Evolutionary conservation across 2,329 filamentous ascomycete species (phyloP), one percentile per base, ranked within the genome.

Genomic region (Neophaeococcomyces aloes): DNA sequence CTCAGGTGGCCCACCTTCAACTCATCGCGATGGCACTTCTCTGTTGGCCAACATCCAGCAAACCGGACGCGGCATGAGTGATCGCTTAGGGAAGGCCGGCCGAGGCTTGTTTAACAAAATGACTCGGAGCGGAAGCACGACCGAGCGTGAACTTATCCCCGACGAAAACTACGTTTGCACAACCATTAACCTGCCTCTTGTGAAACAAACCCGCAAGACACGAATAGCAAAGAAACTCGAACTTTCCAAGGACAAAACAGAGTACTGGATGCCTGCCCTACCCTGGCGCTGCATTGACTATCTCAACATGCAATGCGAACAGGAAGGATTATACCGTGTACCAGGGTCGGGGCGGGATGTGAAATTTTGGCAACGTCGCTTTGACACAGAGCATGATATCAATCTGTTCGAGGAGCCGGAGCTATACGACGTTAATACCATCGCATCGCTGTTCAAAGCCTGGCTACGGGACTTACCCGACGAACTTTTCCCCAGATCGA

Each of bases 211-310:
- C 5, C 79, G 89, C n/a, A 71, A 80, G 51, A 95, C 89, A 0
- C 77, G 89, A 50, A 95, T 96, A 59, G 93, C 87, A 6, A 93
- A 89, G 64, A 78, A 83, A 23, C 69, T 96, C 33, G 86, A 93
- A 58, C 78, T 84, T 48, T 94, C 88, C 7, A 78, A 81, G 49
- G 89, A 96, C 59, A 95, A 95, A 70, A 96, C 89, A 0, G 89
- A 95, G 59, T 96, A 93, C 59, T 96, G 89, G 89, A 94, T 96
- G 88, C 89, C 89, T 10, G 85, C 87, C 5, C 81, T 96, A 46
- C 88, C 89, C 0, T 95, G 89, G 83, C 76, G 89, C 50, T 93
- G 87, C 46, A 95, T 96, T 52, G 89, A 96, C 71, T 95, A 94
- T 61, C 70, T 96, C 41, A 95, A 95, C 62, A 91, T 88, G 65